Percentiles rank a stretch among this genome's conserved stretches.
Evolutionary conservation across 2,329 filamentous ascomycete species (phyloP).

Genomic region (Berkeleyomyces basicola): DNA sequence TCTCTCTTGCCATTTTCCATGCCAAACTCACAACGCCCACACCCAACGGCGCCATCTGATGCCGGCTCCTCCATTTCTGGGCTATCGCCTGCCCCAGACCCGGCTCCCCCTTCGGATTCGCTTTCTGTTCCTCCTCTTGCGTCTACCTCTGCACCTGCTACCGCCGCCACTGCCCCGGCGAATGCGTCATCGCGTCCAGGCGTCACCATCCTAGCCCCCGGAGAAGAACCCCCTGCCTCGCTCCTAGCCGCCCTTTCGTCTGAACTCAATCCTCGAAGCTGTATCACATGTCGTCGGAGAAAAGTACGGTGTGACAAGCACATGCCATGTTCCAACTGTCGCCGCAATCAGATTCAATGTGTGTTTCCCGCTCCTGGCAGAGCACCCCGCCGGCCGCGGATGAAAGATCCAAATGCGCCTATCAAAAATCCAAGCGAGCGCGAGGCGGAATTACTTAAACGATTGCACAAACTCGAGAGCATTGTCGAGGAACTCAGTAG

Average conservation of each 20-base stretch:
- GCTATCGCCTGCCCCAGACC: background rate
- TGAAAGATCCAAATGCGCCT: conserved; percentile 49
- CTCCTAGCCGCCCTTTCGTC: conserved; percentile 14
- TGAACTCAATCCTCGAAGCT: conserved; percentile 31
- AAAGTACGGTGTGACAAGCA: conserved; percentile 68
- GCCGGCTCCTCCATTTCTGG: background rate
- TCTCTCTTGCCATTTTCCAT: background rate
- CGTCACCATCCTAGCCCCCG: conserved; percentile 13
- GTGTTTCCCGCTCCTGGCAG: conserved; percentile 59
- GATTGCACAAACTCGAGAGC: conserved; percentile 55
- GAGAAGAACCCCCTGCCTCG: conserved; percentile 11
- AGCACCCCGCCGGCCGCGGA: conserved; percentile 48
- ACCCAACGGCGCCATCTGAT: background rate
- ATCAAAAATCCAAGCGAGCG: conserved; percentile 42
- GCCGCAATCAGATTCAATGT: conserved; percentile 52
- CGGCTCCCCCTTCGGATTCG: background rate
- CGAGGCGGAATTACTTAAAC: conserved; percentile 53
- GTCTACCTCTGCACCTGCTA: background rate
- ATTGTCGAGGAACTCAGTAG: conserved; percentile 56
- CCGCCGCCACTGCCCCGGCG: background rate
- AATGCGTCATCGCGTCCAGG: conserved; percentile 14
- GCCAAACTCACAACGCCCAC: background rate
- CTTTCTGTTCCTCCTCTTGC: background rate
- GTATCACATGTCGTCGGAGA: conserved; percentile 34
- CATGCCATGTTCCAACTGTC: conserved; percentile 61